A percentile compares a stretch with the other conserved stretches of the same genome.
phyloP scores from a whole-genome alignment of 805 yeast genomes.

The Saccharomycopsis sp. region DNA sequence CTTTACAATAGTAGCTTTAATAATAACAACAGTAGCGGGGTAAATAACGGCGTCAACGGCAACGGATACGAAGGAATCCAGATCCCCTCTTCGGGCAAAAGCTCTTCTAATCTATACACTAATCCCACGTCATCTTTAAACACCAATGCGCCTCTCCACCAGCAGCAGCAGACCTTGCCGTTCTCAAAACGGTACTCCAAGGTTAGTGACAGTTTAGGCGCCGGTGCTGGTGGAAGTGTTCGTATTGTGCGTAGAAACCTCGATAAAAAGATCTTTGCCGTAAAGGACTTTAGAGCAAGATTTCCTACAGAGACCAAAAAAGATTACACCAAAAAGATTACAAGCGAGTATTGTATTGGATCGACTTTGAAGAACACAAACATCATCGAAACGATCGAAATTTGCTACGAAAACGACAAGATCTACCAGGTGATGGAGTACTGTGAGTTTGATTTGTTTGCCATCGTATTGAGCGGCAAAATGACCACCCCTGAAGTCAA shows the following conservation, averaged over 20 bases:
- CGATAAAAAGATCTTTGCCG: constrained; percentile 77
- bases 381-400: constrained; percentile 85
- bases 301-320: constrained; percentile 67
- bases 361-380: constrained; percentile 85
- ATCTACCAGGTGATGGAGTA: constrained; percentile 92
- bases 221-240: constrained; percentile 94
- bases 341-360: constrained; percentile 92
- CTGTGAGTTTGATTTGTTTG: constrained; percentile 88
- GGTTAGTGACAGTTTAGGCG: constrained; percentile 82
- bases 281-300: constrained; percentile 81
- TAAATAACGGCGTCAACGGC: neutral
- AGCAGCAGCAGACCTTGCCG: constrained; percentile 37
- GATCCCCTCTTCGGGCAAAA: neutral
- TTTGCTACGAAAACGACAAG: constrained; percentile 80
- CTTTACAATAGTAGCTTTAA: neutral
- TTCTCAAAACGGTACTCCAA: constrained; percentile 72
- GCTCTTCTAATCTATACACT: constrained; percentile 9
- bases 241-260: constrained; percentile 59
- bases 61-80: constrained; percentile 3
- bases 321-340: constrained; percentile 86
- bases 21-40: neutral
- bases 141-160: constrained; percentile 10
- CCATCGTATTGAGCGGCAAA: constrained; percentile 88
- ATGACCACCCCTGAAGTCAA: constrained; percentile 74
- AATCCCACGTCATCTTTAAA: constrained; percentile 6